Conservation (phyloP, 345 rosid species). For the Camelina hispida region DNA sequence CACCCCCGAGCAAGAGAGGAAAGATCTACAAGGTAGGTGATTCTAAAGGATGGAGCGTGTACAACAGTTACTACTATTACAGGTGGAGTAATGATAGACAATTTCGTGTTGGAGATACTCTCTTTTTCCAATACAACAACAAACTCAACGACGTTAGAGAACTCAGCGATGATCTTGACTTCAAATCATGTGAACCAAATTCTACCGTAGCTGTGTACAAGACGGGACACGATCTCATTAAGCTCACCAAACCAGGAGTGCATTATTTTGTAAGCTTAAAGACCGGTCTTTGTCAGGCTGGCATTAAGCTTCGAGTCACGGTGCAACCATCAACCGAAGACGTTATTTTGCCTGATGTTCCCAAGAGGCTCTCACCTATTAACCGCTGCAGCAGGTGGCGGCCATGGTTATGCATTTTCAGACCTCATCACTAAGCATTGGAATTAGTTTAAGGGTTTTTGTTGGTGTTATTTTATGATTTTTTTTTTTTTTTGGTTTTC, state of each 20-base stretch:
- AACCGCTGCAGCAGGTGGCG: not conserved
- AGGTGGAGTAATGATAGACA: not conserved
- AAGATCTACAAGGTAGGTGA: not conserved
- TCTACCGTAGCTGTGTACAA: not conserved
- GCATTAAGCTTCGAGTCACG: not conserved
- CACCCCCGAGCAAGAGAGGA: not conserved
- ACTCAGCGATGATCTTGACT: not conserved
- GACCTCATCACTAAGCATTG: not conserved
- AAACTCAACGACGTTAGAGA: not conserved
- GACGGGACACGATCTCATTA: not conserved
- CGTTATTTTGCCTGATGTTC: not conserved
- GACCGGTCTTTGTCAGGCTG: slow-evolving; percentile 1
- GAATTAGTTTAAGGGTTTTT: not conserved
- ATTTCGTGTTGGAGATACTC: not conserved
- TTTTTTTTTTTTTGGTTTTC: not conserved
- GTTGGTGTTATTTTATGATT: not conserved
- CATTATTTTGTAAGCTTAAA: not conserved
- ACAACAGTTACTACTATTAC: not conserved
- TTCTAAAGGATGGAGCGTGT: not conserved
- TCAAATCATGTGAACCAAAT: not conserved
- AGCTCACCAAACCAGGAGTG: slow-evolving; percentile 1
- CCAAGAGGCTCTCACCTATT: not conserved
- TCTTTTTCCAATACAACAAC: not conserved
- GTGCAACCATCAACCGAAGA: not conserved
- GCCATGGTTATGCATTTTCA: not conserved